Base-by-base conservation (phyloP, 768 basidiomycete genomes). In the Termitomyces sp. region DNA sequence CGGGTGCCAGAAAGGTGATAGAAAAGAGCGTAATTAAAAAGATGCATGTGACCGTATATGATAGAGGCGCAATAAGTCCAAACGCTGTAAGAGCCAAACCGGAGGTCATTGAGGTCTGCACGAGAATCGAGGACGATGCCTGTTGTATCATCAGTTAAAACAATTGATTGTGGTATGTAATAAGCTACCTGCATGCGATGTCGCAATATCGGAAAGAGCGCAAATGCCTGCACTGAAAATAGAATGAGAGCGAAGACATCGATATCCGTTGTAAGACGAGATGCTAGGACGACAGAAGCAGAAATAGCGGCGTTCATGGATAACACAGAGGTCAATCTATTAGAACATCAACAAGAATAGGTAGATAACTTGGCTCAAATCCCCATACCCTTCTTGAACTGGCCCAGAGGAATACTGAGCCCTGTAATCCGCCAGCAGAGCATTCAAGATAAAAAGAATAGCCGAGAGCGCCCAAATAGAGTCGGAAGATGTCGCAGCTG, bases 401-500 rank as follows among this genome's bases (percentile, higher is more conserved):
- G 74, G 75, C 57, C 73, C 76, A 55, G 73, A 69, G 43, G 71
- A 68, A 56, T 74, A 71, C 53, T 74, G 72, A 59, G 79, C 76
- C 59, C 84, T 82, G 68, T 93, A 96, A 71, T 97, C 93, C 14
- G 90, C 90, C 48, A 98, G 74, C 57, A 95, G 74, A 20, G 86
- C 79, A 68, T 95, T 93, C 39, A 97, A 74, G 53, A 84, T 75
- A 70, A 98, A 92, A 44, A 98, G 81, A 52, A 79, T 78, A 4
- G 91, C 90, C n/a, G 93, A 84, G 51, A 98, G 73, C 6, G 96
- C 94, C 94, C 94, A 98, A 62, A 98, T 95, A 29, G 94, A 94
- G 70, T 99, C 97, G 13, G 91, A 91, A 39, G 96, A 97, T 4
- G 95, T 98, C 26, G 95, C 92, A 39, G 92, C 90, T 29, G 94